Evolutionary conservation across 1,139 yeast species (phyloP), one percentile per base, ranked within the genome.

Genomic region (Debaryomyces singareniensis): DNA sequence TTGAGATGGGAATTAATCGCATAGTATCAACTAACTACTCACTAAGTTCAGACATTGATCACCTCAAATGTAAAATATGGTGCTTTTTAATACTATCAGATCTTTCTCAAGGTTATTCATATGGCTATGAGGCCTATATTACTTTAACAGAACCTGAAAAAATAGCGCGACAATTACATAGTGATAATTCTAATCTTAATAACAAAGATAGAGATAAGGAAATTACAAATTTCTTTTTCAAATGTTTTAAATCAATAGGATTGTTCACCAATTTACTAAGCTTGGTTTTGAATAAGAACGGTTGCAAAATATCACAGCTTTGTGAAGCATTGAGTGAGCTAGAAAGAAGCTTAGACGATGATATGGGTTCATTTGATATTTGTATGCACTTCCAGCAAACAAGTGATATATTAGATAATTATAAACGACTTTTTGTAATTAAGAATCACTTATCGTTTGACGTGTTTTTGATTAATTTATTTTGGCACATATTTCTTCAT

Each of bases 91-190:
- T 27, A 10, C 12, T 30, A 13, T 14, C 32, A 15, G 33, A 28
- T 30, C 28, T 29, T 5, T 29, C 29, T 18, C 28, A 25, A 18
- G 20, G 32, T 14, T 25, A 29, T 20, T 28, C 32, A 3, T 29
- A 25, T 16, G 32, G 32, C 15, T 25, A 25, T 13, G 14, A 16
- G 11, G 15, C 12, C 7, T 14, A 5, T 21, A 29, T 20, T 12
- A 14, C 5, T 11, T 18, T 5, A 23, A 20, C 25, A 10, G 14
- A 14, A 12, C 12, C 10, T 5, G 15, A 4, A 13, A 13, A 15
- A 12, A 12, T 13, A 11, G 15, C 13, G 6, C 30, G 29, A 5
- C 6, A 10, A n/a, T 20, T 25, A 3, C 13, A 11, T 5, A 5
- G 11, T 7, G 29, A 18, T 6, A 9, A 15, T 5, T 25, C 32